A percentile compares a stretch with the other conserved stretches of the same genome.
Conservation (phyloP, 331 rosid species). For the Arachis monticola region DNA sequence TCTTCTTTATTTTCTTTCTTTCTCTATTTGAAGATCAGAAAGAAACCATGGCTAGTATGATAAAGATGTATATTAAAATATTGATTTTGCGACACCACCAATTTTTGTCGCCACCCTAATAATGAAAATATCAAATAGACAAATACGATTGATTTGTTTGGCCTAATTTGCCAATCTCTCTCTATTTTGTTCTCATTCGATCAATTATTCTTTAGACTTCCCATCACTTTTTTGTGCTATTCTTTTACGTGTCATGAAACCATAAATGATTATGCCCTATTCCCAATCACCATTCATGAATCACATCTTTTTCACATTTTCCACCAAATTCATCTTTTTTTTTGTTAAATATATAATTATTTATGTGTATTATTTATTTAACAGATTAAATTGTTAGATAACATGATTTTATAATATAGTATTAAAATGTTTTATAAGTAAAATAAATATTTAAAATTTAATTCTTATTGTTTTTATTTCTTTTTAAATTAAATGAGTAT, state of each 20-base stretch:
- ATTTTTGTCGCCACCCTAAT: constrained; percentile 1
- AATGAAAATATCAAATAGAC: neutral
- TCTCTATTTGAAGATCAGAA: too few species aligned
- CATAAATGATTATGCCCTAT: constrained; percentile 2
- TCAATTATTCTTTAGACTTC: neutral
- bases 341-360: neutral
- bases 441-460: too few species aligned
- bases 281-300: neutral
- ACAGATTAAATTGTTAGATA: too few species aligned
- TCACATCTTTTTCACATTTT: neutral
- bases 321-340: neutral
- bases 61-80: too few species aligned
- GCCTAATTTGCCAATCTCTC: constrained; percentile 1
- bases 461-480: too few species aligned
- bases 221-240: neutral
- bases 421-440: too few species aligned
- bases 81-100: neutral
- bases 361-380: neutral
- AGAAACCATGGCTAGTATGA: too few species aligned
- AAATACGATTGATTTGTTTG: constrained; percentile 1
- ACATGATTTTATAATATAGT: too few species aligned
- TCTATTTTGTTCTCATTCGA: constrained; percentile 19
- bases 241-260: constrained; percentile 8
- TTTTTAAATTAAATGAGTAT: too few species aligned
- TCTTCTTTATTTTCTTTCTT: too few species aligned